Evolutionary conservation across 257 asterid genomes (phyloP).

Genomic region (Solanum sejunctum): DNA sequence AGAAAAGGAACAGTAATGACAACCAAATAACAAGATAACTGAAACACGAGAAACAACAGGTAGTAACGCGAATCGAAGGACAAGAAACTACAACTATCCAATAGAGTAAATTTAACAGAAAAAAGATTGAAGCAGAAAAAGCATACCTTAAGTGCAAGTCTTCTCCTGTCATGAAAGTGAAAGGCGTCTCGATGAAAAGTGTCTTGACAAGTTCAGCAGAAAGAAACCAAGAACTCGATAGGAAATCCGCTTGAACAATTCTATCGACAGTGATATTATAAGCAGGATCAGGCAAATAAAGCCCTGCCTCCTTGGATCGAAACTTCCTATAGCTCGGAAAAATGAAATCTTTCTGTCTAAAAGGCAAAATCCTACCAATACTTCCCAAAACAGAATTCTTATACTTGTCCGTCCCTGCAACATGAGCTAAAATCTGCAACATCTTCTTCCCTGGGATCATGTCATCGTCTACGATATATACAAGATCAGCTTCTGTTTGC

Average conservation of each 20-base stretch:
- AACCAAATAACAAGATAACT: no score
- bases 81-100: no score
- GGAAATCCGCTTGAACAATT: slow-evolving; percentile 87
- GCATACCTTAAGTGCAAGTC: slow-evolving; percentile 85
- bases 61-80: no score
- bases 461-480: slow-evolving; percentile 78
- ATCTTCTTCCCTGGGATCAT: slow-evolving; percentile 87
- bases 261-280: slow-evolving; percentile 59
- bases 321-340: slow-evolving; percentile 89
- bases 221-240: slow-evolving; percentile 90
- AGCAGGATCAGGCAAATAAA: slow-evolving; percentile 95
- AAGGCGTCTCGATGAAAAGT: slow-evolving; percentile 73
- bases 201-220: slow-evolving; percentile 83
- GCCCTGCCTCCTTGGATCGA: slow-evolving; percentile 83
- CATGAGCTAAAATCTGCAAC: slow-evolving; percentile 73
- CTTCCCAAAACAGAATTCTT: slow-evolving; percentile 80
- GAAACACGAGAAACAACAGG: no score
- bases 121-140: not conserved
- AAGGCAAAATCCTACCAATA: slow-evolving; percentile 89
- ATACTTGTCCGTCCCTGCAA: slow-evolving; percentile 83
- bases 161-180: slow-evolving; percentile 89
- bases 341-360: slow-evolving; percentile 61
- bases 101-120: no score
- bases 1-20: no score
- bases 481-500: slow-evolving; percentile 77